phyloP scores from a whole-genome alignment of 495 filamentous ascomycete genomes.

The Neurospora cerealis region DNA sequence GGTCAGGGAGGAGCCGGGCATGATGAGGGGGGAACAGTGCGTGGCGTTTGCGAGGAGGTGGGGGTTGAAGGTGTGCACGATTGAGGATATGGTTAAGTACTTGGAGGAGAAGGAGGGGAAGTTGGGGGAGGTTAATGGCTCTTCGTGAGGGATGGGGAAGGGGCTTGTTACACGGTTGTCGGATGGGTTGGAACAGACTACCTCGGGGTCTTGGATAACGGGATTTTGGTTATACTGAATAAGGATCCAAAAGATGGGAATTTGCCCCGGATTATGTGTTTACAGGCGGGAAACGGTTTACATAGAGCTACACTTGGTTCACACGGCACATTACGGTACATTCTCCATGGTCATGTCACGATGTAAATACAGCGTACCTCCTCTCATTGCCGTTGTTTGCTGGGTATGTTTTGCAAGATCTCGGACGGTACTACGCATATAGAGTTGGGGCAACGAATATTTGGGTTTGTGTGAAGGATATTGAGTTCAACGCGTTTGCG shows the following conservation, averaged over 20 bases:
- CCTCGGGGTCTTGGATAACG: background rate
- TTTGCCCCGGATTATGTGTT: background rate
- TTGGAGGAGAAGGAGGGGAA: constrained; percentile 58
- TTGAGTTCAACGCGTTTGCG: background rate
- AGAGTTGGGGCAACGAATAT: background rate
- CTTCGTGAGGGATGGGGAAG: constrained; percentile 3
- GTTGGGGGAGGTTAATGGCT: constrained; percentile 27
- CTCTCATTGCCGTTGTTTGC: background rate
- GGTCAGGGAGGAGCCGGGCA: constrained; percentile 53
- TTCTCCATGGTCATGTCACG: background rate
- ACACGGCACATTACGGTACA: background rate
- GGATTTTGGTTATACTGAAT: background rate
- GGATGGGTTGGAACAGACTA: background rate
- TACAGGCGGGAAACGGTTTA: background rate
- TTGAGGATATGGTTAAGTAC: constrained; percentile 77
- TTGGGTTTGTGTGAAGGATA: background rate
- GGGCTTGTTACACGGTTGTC: background rate
- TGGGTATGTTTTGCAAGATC: background rate
- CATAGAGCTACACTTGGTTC: background rate
- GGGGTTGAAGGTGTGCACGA: constrained; percentile 89
- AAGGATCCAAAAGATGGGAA: background rate
- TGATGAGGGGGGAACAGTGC: constrained; percentile 90
- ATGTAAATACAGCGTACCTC: background rate
- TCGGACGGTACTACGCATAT: background rate
- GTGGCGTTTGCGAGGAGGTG: constrained; percentile 79